phyloP scores from a whole-genome alignment of 2,329 filamentous ascomycete genomes.

The Aspergillus neoniger region DNA sequence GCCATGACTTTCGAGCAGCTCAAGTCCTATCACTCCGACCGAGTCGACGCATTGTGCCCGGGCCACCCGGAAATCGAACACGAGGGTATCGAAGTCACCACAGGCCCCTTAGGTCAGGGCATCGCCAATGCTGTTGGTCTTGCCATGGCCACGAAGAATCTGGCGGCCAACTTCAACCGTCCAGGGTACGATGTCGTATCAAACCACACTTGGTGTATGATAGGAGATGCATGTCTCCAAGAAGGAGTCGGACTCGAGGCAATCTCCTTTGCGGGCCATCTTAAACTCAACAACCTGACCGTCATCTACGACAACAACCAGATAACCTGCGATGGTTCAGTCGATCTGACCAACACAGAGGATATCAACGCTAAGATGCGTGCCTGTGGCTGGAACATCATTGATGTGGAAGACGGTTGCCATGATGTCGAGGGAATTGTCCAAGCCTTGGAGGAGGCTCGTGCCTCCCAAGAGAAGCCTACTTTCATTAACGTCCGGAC shows the following conservation, averaged over 20 bases:
- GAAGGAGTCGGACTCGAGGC: constrained; percentile 62
- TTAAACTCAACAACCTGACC: constrained; percentile 57
- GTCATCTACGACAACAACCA: constrained; percentile 65
- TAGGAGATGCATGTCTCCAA: constrained; percentile 61
- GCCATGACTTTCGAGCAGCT: constrained; percentile 38
- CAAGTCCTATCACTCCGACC: constrained; percentile 36
- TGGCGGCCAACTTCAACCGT: constrained; percentile 57
- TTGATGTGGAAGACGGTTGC: constrained; percentile 56
- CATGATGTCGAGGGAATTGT: constrained; percentile 54
- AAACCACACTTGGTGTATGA: constrained; percentile 59
- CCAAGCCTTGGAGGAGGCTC: constrained; percentile 49
- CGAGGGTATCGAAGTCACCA: constrained; percentile 61
- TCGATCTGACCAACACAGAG: constrained; percentile 58
- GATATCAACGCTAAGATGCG: constrained; percentile 61
- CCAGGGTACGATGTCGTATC: constrained; percentile 52
- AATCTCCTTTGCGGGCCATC: constrained; percentile 57
- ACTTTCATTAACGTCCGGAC: constrained; percentile 62
- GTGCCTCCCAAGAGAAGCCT: constrained; percentile 51
- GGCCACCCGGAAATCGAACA: constrained; percentile 59
- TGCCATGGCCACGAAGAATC: constrained; percentile 59
- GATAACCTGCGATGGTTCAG: constrained; percentile 60
- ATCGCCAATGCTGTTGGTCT: constrained; percentile 63
- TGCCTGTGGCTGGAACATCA: constrained; percentile 58
- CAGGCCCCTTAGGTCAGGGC: constrained; percentile 61
- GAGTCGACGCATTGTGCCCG: constrained; percentile 32